Base-by-base conservation (phyloP, 2,329 filamentous ascomycete species). In the Cordyceps pruinosa region DNA sequence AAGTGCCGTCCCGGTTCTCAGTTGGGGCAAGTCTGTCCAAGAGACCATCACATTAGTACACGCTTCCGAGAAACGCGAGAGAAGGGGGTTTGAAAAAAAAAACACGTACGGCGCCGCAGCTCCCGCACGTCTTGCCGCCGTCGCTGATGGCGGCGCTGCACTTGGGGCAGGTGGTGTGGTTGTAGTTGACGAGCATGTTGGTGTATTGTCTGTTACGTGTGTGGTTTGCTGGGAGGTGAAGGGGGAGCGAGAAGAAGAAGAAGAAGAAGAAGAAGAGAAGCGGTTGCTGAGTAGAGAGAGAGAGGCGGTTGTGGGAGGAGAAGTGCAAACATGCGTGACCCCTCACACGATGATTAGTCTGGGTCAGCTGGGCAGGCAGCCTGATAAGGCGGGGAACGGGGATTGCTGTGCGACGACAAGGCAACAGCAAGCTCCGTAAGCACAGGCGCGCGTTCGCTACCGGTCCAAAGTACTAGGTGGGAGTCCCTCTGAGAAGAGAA, bases 101-200 rank as follows among this genome's bases (percentile, higher is more conserved):
- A 37, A 17, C 13, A 34, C 81, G 65, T 74, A 84, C 81, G 65
- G 81, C 79, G 57, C 81, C 81, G 72, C 81, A 84, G 58, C 75
- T 72, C 58, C 66, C 64, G 73, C 81, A 84, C 60, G 73, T 76
- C 79, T 84, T 84, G 72, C 65, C 64, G 42, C 65, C 64, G 63
- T 73, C 73, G 47, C 69, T 65, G 63, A 77, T 75, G 66, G 72
- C 60, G 64, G 74, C 71, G 64, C 75, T 76, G 75, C 81, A 84
- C 73, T 80, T 82, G 73, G 81, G 81, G 76, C 81, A 84, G 64
- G 67, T 62, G 58, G 66, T 64, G 66, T 73, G 67, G 68, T 74
- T 70, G 68, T 73, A 68, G 61, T 64, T 63, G 60, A 67, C 66
- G 60, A 70, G 61, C 69, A 71, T 72, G 8, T 49, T 62, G 56